These are phyloP conservation scores for Eutypella sp. DNA, from an alignment of 2,329 filamentous ascomycete species.

Conservation along the genomic window DNA sequence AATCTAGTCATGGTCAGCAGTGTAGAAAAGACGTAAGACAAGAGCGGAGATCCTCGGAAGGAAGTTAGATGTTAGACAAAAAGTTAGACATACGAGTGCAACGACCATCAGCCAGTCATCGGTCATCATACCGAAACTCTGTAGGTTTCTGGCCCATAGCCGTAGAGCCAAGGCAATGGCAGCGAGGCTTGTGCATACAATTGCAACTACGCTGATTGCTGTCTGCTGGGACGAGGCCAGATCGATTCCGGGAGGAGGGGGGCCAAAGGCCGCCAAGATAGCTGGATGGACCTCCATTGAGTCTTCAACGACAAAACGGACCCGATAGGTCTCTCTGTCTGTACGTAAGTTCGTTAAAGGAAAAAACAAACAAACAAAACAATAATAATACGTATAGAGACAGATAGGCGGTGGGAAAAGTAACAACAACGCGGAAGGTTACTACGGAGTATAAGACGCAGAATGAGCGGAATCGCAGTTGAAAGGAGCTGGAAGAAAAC, in stretches of 20 bases:
- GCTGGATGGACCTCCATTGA: slow-evolving; percentile 15
- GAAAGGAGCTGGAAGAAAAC: background rate
- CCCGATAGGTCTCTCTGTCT: background rate
- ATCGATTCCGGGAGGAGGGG: slow-evolving; percentile 13
- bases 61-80: background rate
- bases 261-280: slow-evolving; percentile 9
- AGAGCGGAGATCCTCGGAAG: background rate
- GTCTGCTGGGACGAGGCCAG: slow-evolving; percentile 10
- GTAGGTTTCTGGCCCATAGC: slow-evolving; percentile 15
- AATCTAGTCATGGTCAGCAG: slow-evolving; percentile 5
- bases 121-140: slow-evolving; percentile 17
- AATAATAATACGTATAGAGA: background rate
- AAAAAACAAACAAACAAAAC: background rate
- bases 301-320: background rate
- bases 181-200: slow-evolving; percentile 14
- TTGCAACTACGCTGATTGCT: slow-evolving; percentile 15
- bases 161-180: slow-evolving; percentile 14
- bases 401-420: no score
- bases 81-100: slow-evolving; percentile 14
- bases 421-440: background rate
- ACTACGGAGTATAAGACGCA: background rate
- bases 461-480: background rate
- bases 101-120: slow-evolving; percentile 20
- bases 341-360: background rate
- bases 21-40: background rate